Base-by-base conservation (phyloP, 371 early-diverging fungal species). In the Mortierella polycephala region DNA sequence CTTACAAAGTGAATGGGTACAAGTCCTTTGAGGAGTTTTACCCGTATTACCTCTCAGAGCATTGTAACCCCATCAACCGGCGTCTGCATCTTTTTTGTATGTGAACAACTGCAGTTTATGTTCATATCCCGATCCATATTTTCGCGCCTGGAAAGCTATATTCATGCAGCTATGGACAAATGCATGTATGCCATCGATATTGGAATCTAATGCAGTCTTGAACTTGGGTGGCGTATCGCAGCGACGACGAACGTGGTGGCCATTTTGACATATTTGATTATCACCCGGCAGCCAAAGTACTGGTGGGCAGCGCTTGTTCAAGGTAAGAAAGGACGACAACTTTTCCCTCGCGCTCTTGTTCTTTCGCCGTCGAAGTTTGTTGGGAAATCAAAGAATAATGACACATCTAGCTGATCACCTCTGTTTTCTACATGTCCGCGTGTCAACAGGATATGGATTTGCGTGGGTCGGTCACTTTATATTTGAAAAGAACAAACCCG, bases 381-480 rank as follows among this genome's bases (percentile, higher is more conserved):
- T 30, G 4, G 4, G 4, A 30, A 30, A 30, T 57, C 4, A 18
- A n/a, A n/a, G 10, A 23, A 1, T 55, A 3, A 37, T 37, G 30
- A 23, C 5, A 9, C 30, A 20, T 30, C 7, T 49, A 20, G 30
- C 7, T 37, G 51, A 37, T 51, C 44, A 52, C 14, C 23, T 51
- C n/a, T 37, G 23, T 23, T 21, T 41, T 45, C 13, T 23, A 0
- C 42, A 45, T 57, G 30, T 47, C 11, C 18, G 1, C 45, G 51
- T 58, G 39, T 40, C 12, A 13, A 20, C 62, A 85, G 89, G 86
- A 7, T 92, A 92, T 62, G 83, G 69, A 7, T 87, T 85, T 44
- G 92, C 92, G 6, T 92, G 89, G 90, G 39, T 89, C 56, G 92
- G 93, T 2, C 93, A 92, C 56, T 92, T 91, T 60, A 13, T 87